Conservation (phyloP, 208 protist species). For the Leptomonas pyrrhocoris region DNA sequence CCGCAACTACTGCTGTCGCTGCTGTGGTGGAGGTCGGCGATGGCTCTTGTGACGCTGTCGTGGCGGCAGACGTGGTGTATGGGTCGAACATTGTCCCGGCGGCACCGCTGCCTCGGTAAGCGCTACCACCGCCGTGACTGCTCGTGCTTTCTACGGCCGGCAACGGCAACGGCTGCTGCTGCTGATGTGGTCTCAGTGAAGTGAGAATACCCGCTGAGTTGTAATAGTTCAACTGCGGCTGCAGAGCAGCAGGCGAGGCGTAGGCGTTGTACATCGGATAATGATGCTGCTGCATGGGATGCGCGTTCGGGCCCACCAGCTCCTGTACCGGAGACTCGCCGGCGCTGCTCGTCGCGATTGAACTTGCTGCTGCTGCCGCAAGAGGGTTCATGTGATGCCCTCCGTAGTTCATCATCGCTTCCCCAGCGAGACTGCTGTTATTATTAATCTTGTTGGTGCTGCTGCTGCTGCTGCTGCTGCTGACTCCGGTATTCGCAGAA, state of each 20-base stretch:
- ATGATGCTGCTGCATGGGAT: conserved; percentile 2
- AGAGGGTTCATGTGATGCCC: not conserved
- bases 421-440: not conserved
- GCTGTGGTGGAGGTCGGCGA: not conserved
- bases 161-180: not conserved
- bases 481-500: not conserved
- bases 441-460: too few relatives aligned
- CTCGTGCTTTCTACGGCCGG: not conserved
- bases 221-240: conserved; percentile 1
- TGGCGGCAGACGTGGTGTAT: not conserved
- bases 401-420: conserved; percentile 1
- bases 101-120: conserved; percentile 3
- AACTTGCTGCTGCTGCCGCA: not conserved
- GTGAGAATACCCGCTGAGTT: not conserved
- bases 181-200: not conserved
- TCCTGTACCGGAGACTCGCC: conserved; percentile 1
- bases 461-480: not conserved
- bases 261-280: not conserved
- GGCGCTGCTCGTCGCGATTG: conserved; percentile 2
- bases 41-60: not conserved
- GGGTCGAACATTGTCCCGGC: conserved; percentile 22
- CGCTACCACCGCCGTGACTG: not conserved
- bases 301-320: not conserved
- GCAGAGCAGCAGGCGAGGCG: not conserved
- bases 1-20: not conserved